Evolutionary conservation across 495 filamentous ascomycete genomes (phyloP).

Genomic region (Aspergillus wentii): DNA sequence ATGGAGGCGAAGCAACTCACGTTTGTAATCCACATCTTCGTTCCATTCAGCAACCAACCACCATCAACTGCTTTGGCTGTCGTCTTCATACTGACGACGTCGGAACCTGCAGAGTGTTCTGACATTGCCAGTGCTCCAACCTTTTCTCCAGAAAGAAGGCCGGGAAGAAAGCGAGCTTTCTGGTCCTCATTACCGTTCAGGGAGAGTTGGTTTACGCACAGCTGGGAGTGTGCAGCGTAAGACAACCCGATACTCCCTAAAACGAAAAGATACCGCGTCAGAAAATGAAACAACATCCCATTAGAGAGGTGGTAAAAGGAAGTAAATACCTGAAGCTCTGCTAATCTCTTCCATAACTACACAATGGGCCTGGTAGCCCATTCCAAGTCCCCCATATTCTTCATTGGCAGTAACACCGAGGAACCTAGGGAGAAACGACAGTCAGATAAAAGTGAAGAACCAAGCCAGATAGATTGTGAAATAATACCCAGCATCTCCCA

Average conservation of each 20-base stretch:
- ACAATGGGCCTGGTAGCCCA: conserved; percentile 98
- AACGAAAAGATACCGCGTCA: too few species aligned
- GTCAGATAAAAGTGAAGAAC: conserved; percentile 3
- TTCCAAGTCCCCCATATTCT: conserved; percentile 80
- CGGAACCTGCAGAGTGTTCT: conserved; percentile 83
- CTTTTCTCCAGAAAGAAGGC: conserved; percentile 72
- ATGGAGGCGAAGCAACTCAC: conserved; percentile 36
- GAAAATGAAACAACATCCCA: too few species aligned
- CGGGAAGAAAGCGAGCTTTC: conserved; percentile 76
- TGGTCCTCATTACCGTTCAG: conserved; percentile 79
- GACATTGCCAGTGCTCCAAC: conserved; percentile 94
- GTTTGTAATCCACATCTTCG: conserved; percentile 99
- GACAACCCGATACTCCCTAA: conserved; percentile 82
- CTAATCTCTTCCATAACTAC: conserved; percentile 90
- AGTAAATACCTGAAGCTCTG: conserved; percentile 52
- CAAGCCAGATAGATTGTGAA: background rate
- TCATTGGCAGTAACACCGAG: conserved; percentile 94
- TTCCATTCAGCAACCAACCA: conserved; percentile 81
- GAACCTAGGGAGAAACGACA: conserved; percentile 43
- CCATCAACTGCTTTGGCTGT: conserved; percentile 74
- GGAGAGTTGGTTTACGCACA: conserved; percentile 95
- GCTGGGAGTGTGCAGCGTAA: conserved; percentile 93
- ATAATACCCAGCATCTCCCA: conserved; percentile 72
- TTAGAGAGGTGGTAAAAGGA: conserved; percentile 25
- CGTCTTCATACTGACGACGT: conserved; percentile 95